These are phyloP conservation scores for Solanum tarapatanum DNA, from an alignment of 257 asterid genomes.

Conservation along the genomic window DNA sequence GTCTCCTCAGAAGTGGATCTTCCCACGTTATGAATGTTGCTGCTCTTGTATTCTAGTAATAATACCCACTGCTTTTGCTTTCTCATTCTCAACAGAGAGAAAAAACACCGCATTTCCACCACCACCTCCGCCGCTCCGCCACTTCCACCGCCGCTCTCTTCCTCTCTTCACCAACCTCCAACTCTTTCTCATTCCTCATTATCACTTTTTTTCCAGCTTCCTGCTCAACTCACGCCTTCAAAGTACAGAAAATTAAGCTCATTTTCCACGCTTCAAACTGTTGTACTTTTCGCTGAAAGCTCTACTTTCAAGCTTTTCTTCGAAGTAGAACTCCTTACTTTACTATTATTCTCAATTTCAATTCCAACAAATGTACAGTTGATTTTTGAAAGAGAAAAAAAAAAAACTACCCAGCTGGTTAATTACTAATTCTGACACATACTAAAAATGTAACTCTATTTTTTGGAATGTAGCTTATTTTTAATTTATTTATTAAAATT, in stretches of 20 bases:
- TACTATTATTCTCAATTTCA: neutral
- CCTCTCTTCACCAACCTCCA: neutral
- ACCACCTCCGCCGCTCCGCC: neutral
- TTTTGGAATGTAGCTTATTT: neutral
- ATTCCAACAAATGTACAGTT: neutral
- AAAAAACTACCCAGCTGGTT: neutral
- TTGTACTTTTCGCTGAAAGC: neutral
- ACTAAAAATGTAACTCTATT: neutral
- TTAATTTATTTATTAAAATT: neutral
- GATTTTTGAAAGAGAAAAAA: neutral
- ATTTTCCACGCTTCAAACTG: neutral
- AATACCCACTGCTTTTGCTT: neutral
- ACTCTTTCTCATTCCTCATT: neutral
- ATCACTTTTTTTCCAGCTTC: neutral
- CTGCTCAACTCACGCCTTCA: neutral
- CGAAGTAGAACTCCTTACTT: neutral
- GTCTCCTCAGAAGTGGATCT: conserved; percentile 89
- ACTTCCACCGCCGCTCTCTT: neutral
- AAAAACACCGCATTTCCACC: neutral
- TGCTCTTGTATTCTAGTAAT: conserved; percentile 9
- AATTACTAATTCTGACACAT: neutral
- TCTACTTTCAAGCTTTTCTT: neutral
- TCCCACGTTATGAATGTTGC: conserved; percentile 74
- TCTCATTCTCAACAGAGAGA: neutral
- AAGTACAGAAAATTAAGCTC: neutral